Evolutionary conservation across 2,329 filamentous ascomycete genomes (phyloP), one percentile per base, ranked within the genome.

Genomic region (Nemania serpens): DNA sequence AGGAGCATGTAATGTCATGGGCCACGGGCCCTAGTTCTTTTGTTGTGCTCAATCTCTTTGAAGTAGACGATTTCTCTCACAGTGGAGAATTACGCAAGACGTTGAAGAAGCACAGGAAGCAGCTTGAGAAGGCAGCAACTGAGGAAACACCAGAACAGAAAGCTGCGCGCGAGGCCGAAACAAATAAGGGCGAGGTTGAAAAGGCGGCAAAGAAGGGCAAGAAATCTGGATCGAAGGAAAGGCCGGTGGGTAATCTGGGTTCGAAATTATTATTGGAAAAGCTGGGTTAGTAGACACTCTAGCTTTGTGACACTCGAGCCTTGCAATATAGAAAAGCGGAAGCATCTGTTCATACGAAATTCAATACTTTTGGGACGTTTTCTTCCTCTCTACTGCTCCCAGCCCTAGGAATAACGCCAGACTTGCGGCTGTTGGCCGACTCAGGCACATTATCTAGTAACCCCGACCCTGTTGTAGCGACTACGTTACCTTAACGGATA

Each of bases 11-110:
- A 22, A 75, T 95, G 59, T 80, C 86, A 18, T 99, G 95, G 95
- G 93, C 94, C 0, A 93, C 88, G 0, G 91, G 93, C 0, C 85
- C 89, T 1, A 93, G 92, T 68, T 91, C 91, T 1, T 98, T 97
- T 69, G 91, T 96, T 11, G 83, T 97, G 3, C 84, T 98, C 25
- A 90, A 88, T 15, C 78, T 98, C 66, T 76, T 93, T 5, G 94
- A 98, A 77, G 85, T 89, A 0, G 81, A 84, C 20, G 86, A 87
- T 59, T 95, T 95, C 70, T 81, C 80, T 25, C 82, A 87, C 69
- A 86, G 83, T 69, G 81, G 83, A 15, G 88, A 90, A 69, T 79
- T 96, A 54, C 79, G 88, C 71, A 86, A 88, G 74, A 84, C 81
- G 13, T 77, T 97, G 68, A 89, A 87, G 78, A 89, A 90, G 78